Percentiles rank a stretch among this genome's conserved stretches.
Conservation (phyloP, 805 yeast species). For the Kregervanrija fluxuum region DNA sequence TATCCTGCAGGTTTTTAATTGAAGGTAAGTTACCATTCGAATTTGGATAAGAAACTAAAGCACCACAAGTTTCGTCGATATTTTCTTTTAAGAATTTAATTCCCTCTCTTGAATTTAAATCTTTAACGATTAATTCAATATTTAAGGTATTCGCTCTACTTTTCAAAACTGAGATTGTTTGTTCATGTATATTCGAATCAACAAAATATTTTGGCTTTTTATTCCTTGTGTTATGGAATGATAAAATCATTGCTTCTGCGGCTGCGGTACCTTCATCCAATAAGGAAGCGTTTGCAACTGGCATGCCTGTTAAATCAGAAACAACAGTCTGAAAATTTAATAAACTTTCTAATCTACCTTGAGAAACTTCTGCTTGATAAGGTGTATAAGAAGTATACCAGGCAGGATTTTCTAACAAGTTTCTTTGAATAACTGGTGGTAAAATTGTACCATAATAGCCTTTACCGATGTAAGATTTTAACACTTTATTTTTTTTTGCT, state of each 20-base stretch:
- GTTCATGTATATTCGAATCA: constrained; percentile 74
- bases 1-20: constrained; percentile 38
- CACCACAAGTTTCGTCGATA: constrained; percentile 57
- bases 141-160: constrained; percentile 74
- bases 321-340: constrained; percentile 91
- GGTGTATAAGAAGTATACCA: constrained; percentile 99
- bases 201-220: constrained; percentile 66
- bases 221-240: constrained; percentile 59
- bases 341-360: constrained; percentile 87
- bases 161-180: constrained; percentile 70
- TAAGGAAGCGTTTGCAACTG: constrained; percentile 91
- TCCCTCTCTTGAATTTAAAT: constrained; percentile 40
- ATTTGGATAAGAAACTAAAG: constrained; percentile 82
- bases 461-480: constrained; percentile 78
- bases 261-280: constrained; percentile 97
- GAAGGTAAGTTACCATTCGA: constrained; percentile 68
- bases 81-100: constrained; percentile 28
- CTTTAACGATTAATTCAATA: constrained; percentile 54
- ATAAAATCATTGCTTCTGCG: constrained; percentile 90
- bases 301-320: constrained; percentile 84
- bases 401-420: constrained; percentile 86
- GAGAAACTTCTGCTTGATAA: constrained; percentile 96
- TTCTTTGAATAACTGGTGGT: constrained; percentile 92
- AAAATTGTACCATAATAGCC: constrained; percentile 88
- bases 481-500: constrained; percentile 69